Evolutionary conservation across 2,329 filamentous ascomycete genomes (phyloP).

Genomic region (Alternaria ventricosa): DNA sequence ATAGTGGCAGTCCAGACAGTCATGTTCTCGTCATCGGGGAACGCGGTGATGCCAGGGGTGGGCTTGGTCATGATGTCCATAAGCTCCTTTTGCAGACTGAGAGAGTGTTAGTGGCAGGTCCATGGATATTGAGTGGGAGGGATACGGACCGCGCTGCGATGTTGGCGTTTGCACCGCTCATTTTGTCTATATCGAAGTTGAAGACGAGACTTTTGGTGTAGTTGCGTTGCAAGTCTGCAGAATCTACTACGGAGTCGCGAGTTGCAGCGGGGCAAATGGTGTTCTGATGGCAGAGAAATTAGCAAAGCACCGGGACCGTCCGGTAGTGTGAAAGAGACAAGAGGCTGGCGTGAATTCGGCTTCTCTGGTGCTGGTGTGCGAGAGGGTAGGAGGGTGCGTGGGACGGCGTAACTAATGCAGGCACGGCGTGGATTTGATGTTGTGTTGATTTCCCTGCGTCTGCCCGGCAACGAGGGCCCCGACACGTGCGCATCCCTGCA

Average conservation of each 20-base stretch:
- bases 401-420: background rate
- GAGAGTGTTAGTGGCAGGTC: constrained; percentile 15
- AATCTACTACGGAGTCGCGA: background rate
- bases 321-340: background rate
- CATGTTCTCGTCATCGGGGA: constrained; percentile 90
- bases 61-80: constrained; percentile 98
- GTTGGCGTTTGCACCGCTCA: constrained; percentile 50
- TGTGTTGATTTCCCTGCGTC: constrained; percentile 31
- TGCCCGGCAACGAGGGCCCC: constrained; percentile 19
- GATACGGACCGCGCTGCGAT: constrained; percentile 55
- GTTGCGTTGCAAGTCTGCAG: background rate
- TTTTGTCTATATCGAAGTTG: constrained; percentile 8
- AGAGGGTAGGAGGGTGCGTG: background rate
- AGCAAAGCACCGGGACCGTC: background rate
- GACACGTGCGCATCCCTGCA: constrained; percentile 20
- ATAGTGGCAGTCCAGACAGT: constrained; percentile 90
- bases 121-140: background rate
- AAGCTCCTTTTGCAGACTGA: constrained; percentile 91
- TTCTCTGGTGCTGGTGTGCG: background rate
- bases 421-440: constrained; percentile 7
- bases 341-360: background rate
- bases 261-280: background rate
- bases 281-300: background rate
- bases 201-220: background rate
- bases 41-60: constrained; percentile 91